phyloP scores from a whole-genome alignment of 495 filamentous ascomycete genomes.

The Hypoxylon intermedium region DNA sequence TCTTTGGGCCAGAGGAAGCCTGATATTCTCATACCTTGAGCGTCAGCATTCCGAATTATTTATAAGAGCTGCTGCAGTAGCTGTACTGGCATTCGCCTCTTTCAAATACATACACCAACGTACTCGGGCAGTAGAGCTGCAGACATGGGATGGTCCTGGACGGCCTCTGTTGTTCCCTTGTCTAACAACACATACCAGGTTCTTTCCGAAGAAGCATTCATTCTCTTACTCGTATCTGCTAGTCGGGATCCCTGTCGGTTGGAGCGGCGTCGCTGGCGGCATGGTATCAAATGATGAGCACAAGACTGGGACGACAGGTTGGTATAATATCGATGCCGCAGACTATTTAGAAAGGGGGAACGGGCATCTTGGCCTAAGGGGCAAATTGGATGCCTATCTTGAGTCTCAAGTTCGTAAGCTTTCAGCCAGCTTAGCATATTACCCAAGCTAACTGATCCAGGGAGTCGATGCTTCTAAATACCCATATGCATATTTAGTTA shows the following conservation, averaged over 20 bases:
- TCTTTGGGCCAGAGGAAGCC: slow-evolving; percentile 6
- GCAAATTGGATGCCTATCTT: slow-evolving; percentile 67
- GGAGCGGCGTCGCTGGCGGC: slow-evolving; percentile 58
- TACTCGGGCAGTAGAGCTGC: slow-evolving; percentile 5
- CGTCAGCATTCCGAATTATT: background rate
- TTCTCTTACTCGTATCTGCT: slow-evolving; percentile 73
- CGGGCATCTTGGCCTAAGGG: slow-evolving; percentile 54
- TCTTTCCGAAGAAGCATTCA: slow-evolving; percentile 67
- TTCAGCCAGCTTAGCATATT: background rate
- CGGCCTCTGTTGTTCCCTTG: slow-evolving; percentile 64
- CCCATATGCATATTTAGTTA: slow-evolving; percentile 71
- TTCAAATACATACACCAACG: slow-evolving; percentile 3
- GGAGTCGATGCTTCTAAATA: slow-evolving; percentile 59
- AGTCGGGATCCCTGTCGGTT: slow-evolving; percentile 70
- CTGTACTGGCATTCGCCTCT: slow-evolving; percentile 6
- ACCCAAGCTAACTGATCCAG: slow-evolving; percentile 44
- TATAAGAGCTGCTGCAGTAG: background rate
- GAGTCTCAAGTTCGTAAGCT: slow-evolving; percentile 49
- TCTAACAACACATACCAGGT: slow-evolving; percentile 64
- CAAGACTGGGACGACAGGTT: slow-evolving; percentile 48
- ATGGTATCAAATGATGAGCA: slow-evolving; percentile 57
- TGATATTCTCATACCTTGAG: background rate
- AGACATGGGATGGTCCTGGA: slow-evolving; percentile 22
- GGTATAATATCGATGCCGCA: slow-evolving; percentile 64
- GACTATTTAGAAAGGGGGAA: slow-evolving; percentile 66